phyloP scores from a whole-genome alignment of 352 stramenopile genomes.

The Phytophthora pistaciae region DNA sequence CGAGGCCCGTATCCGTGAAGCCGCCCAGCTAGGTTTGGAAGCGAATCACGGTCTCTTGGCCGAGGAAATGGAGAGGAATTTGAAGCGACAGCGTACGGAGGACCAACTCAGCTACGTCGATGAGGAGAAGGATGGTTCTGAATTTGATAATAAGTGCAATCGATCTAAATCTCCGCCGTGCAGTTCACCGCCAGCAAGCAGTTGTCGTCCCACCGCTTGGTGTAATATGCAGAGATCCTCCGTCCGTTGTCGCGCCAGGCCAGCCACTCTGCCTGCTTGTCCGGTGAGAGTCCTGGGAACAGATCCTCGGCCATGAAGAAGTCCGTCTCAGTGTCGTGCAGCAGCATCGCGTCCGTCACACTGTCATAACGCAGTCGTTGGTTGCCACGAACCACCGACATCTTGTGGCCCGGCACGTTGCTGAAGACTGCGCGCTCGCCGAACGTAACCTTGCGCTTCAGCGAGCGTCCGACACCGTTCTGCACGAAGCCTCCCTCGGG shows the following conservation, averaged over 20 bases:
- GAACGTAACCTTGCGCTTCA: slow-evolving; percentile 48
- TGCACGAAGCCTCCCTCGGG: slow-evolving; percentile 62
- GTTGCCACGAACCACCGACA: slow-evolving; percentile 55
- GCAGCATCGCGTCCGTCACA: slow-evolving; percentile 46
- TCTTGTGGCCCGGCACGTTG: slow-evolving; percentile 58
- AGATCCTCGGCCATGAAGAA: slow-evolving; percentile 44
- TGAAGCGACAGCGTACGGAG: too few species aligned
- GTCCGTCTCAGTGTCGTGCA: slow-evolving; percentile 55
- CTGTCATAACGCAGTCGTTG: slow-evolving; percentile 54
- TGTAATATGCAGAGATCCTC: slow-evolving; percentile 56
- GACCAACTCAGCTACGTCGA: neutral
- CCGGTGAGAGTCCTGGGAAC: slow-evolving; percentile 22
- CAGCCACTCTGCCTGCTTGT: slow-evolving; percentile 34
- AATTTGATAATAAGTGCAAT: neutral
- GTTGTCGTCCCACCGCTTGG: slow-evolving; percentile 48
- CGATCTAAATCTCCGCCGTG: slow-evolving; percentile 4
- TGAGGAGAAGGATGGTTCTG: neutral
- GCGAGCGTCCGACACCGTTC: slow-evolving; percentile 57
- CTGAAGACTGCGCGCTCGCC: slow-evolving; percentile 50
- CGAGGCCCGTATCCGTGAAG: too few species aligned
- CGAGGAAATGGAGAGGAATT: too few species aligned
- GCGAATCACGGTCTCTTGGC: too few species aligned
- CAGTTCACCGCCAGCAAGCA: slow-evolving; percentile 39
- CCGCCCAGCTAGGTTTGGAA: too few species aligned
- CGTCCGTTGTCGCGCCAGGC: slow-evolving; percentile 42